These are phyloP conservation scores for Cladosporium austrohemisphaericum DNA, from an alignment of 2,329 filamentous ascomycete species.

Conservation along the genomic window DNA sequence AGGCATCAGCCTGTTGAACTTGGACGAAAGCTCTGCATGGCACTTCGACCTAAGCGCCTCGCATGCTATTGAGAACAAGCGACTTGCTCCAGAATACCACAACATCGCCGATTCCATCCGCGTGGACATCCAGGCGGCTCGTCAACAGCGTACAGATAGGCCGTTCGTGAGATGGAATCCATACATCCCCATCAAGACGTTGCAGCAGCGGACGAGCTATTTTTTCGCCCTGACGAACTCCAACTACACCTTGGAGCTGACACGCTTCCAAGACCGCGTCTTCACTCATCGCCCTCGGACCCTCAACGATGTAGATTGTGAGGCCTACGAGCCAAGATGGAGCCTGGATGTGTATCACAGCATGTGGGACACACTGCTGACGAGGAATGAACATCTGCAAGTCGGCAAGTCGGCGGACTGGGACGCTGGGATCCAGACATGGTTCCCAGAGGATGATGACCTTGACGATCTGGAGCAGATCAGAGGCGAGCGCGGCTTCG, in stretches of 20 bases:
- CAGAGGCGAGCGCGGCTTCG: slow-evolving; percentile 24
- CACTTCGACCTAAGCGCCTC: slow-evolving; percentile 29
- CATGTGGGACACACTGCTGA: slow-evolving; percentile 29
- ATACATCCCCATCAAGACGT: slow-evolving; percentile 11
- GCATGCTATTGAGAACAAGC: slow-evolving; percentile 18
- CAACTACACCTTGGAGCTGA: slow-evolving; percentile 30
- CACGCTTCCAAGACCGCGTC: slow-evolving; percentile 27
- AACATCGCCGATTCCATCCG: slow-evolving; percentile 22
- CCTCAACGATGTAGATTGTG: slow-evolving; percentile 4
- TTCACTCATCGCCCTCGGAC: slow-evolving; percentile 1
- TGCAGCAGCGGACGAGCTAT: slow-evolving; percentile 28
- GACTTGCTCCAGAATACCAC: slow-evolving; percentile 17
- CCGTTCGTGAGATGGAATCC: slow-evolving; percentile 23
- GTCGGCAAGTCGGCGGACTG: slow-evolving; percentile 29
- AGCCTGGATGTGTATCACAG: slow-evolving; percentile 27
- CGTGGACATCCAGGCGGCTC: slow-evolving; percentile 17
- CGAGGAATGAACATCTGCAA: slow-evolving; percentile 26
- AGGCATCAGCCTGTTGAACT: slow-evolving; percentile 27
- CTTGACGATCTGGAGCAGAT: slow-evolving; percentile 8
- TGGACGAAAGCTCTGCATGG: slow-evolving; percentile 30
- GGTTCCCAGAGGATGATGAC: slow-evolving; percentile 29
- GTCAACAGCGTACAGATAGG: slow-evolving; percentile 11
- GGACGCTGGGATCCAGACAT: slow-evolving; percentile 26
- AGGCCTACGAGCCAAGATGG: slow-evolving; percentile 28
- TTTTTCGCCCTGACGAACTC: slow-evolving; percentile 26